These are phyloP conservation scores for Psidium guajava DNA, from an alignment of 345 rosid genomes.

Conservation along the genomic window DNA sequence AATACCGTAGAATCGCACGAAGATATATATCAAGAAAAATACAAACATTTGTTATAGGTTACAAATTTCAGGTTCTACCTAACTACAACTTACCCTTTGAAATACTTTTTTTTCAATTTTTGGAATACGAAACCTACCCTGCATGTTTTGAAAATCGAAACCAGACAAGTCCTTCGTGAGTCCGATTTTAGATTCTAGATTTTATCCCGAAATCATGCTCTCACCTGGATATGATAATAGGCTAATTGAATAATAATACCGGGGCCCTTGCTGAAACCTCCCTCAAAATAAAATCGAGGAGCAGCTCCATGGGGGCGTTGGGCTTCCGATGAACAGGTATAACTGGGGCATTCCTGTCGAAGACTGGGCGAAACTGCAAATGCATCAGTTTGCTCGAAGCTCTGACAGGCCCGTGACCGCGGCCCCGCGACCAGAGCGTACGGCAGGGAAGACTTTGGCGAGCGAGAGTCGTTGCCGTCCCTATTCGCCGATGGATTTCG, in stretches of 20 bases:
- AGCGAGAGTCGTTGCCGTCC: neutral
- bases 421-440: neutral
- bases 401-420: neutral
- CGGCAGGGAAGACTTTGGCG: neutral
- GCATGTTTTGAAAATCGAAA: no score
- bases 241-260: neutral
- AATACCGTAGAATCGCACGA: no score
- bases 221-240: no score
- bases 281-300: neutral
- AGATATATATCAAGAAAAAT: no score
- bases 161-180: fast-evolving
- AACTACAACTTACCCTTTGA: no score
- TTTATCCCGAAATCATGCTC: no score
- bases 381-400: neutral
- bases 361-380: neutral
- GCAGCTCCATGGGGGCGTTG: neutral
- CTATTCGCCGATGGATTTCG: neutral
- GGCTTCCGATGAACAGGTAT: neutral
- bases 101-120: no score
- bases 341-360: neutral
- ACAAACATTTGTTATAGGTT: no score
- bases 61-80: no score
- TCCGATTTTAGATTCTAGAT: no score
- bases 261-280: neutral
- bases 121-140: no score